Conservation (phyloP, 345 rosid species). For the Carallia brachiata region DNA sequence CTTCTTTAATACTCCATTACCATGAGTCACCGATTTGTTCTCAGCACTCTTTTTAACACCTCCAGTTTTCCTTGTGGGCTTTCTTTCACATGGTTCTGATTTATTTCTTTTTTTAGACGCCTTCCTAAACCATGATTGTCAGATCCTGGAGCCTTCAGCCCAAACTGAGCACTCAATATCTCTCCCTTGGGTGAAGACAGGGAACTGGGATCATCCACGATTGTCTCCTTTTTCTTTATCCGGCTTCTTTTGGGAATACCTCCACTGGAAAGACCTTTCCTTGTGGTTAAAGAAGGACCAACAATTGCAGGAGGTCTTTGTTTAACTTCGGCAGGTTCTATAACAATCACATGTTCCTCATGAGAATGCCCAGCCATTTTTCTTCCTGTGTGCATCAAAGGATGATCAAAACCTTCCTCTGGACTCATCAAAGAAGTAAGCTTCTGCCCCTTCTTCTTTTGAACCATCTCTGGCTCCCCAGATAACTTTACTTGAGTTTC, state of each 20-base stretch:
- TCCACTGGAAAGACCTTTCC: slow-evolving; percentile 18
- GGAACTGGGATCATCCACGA: slow-evolving; percentile 35
- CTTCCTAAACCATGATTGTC: slow-evolving; percentile 19
- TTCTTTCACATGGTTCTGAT: slow-evolving; percentile 27
- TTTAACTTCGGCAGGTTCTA: background rate
- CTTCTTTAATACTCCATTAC: slow-evolving; percentile 20
- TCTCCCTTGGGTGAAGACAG: slow-evolving; percentile 15
- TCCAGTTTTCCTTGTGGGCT: slow-evolving; percentile 23
- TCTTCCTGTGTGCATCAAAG: slow-evolving; percentile 39
- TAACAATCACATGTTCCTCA: slow-evolving; percentile 18
- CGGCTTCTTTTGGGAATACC: slow-evolving; percentile 34
- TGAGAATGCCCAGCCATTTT: slow-evolving; percentile 26
- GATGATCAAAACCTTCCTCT: slow-evolving; percentile 60
- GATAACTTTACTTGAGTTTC: slow-evolving; percentile 27
- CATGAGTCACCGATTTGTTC: slow-evolving; percentile 11
- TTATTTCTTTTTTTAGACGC: slow-evolving; percentile 26
- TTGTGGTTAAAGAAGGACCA: slow-evolving; percentile 20
- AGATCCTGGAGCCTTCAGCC: slow-evolving; percentile 19
- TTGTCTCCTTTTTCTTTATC: slow-evolving; percentile 27
- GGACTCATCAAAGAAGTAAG: slow-evolving; percentile 66
- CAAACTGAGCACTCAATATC: slow-evolving; percentile 13
- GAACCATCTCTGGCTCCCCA: slow-evolving; percentile 32
- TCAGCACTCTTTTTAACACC: slow-evolving; percentile 24
- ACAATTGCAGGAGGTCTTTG: slow-evolving; percentile 9
- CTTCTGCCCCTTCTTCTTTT: slow-evolving; percentile 57